Percentiles rank a stretch among this genome's conserved stretches.
Evolutionary conservation across 192 early-diverging fungal species (phyloP).

Genomic region (Coemansia furcata): DNA sequence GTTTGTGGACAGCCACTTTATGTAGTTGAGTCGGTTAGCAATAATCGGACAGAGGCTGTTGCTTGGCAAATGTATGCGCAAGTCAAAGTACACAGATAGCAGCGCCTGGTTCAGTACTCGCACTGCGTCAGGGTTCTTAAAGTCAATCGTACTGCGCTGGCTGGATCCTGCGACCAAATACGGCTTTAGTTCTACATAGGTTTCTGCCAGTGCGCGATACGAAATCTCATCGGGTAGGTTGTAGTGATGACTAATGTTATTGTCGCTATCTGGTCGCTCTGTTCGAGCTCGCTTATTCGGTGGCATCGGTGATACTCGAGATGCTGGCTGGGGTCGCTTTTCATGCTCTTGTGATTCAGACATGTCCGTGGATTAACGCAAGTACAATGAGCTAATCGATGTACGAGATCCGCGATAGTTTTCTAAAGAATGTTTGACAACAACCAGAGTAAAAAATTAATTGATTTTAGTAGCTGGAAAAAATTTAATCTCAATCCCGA

Average conservation of each 20-base stretch:
- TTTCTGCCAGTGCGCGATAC: constrained; percentile 12
- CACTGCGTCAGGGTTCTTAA: constrained; percentile 15
- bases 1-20: constrained; percentile 24
- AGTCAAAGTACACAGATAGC: constrained; percentile 33
- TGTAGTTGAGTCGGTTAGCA: constrained; percentile 30
- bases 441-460: background rate
- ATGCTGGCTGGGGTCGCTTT: background rate
- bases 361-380: background rate
- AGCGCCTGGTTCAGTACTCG: constrained; percentile 31
- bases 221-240: constrained; percentile 18
- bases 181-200: constrained; percentile 10
- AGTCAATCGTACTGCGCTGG: constrained; percentile 20
- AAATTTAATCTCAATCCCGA: too few species aligned
- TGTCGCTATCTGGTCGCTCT: background rate
- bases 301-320: background rate
- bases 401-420: background rate
- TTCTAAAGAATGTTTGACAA: background rate
- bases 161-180: background rate
- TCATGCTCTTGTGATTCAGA: background rate
- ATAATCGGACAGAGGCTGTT: constrained; percentile 33
- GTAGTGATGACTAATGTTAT: background rate
- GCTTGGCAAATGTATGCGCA: constrained; percentile 22
- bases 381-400: background rate
- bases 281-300: background rate
- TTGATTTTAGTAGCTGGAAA: too few species aligned